Base-by-base conservation (phyloP, 306 rosid genomes). In the Bauhinia variegata region DNA sequence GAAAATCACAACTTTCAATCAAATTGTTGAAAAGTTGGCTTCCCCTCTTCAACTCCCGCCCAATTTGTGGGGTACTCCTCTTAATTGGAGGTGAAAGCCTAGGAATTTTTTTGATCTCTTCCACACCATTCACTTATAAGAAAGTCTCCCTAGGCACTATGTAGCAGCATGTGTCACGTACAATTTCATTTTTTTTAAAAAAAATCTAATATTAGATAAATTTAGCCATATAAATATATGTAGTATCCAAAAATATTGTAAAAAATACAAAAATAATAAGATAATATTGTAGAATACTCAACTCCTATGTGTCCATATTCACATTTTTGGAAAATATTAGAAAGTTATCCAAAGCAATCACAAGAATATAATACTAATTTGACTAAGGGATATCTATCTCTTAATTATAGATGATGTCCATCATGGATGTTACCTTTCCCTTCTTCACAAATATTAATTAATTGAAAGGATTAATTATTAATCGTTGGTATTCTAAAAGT, bases 1-100 rank as follows among this genome's bases (percentile, higher is more conserved):
- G 23, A 63, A 68, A 69, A 70, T 78, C 78, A 75, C 65, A 59
- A 75, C 78, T 68, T 78, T 75, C n/a, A n/a, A n/a, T 78, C 74
- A 71, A 57, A 51, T 58, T 68, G 67, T 71, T 68, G 52, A 72
- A 72, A 81, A 74, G 79, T 17, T 44, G 71, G 63, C 31, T 65
- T 71, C 74, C 76, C 76, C 70, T 33, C 76, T 67, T 33, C 65
- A 70, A 60, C 37, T 71, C 75, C 42, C 30, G 57, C 30, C 4
- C 65, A 23, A 23, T 13, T 48, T 65, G 77, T 71, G 77, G 71
- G 77, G 65, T 71, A 63, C 62, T 57, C 63, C 30, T 30, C 58
- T 58, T 23, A 42, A 39, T n/a, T 50, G 51, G 39, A 59, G 37
- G 18, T 65, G 32, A 65, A 77, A 65, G 55, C 79, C 79, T 67